Evolutionary conservation across 768 basidiomycete genomes (phyloP).

Genomic region (Butyriboletus loyo): DNA sequence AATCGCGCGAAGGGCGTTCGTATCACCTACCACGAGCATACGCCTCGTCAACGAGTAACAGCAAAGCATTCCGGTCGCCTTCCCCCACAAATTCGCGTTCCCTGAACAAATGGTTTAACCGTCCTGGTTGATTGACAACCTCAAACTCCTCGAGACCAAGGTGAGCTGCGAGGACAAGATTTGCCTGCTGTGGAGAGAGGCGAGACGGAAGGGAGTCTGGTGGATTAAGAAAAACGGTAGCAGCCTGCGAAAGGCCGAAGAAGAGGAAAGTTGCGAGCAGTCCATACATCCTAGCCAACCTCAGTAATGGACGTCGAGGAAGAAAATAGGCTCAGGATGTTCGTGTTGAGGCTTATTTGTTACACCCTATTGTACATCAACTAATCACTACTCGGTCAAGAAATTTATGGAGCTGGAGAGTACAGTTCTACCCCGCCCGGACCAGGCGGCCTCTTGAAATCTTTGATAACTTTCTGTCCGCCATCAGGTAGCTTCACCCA

Average conservation of each 20-base stretch:
- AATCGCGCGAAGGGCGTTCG: background rate
- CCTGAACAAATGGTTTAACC: constrained; percentile 18
- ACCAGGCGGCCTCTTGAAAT: constrained; percentile 32
- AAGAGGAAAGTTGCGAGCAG: constrained; percentile 27
- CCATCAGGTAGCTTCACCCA: constrained; percentile 42
- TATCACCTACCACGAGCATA: constrained; percentile 52
- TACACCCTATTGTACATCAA: background rate
- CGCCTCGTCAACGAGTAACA: constrained; percentile 55
- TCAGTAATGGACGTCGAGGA: background rate
- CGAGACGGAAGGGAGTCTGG: constrained; percentile 34
- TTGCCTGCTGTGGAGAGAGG: constrained; percentile 53
- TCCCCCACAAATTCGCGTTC: constrained; percentile 56
- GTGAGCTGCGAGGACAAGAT: constrained; percentile 61
- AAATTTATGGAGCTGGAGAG: constrained; percentile 25
- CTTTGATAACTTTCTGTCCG: constrained; percentile 42
- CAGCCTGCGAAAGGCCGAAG: constrained; percentile 43
- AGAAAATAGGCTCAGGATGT: background rate
- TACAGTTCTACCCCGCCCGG: constrained; percentile 30
- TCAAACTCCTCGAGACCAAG: constrained; percentile 70
- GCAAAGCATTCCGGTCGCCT: constrained; percentile 46
- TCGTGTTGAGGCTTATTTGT: constrained; percentile 24
- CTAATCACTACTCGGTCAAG: too few species aligned
- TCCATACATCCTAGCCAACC: constrained; percentile 15
- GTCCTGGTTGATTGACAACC: constrained; percentile 36
- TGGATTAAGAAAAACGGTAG: constrained; percentile 61